A percentile compares a stretch with the other conserved stretches of the same genome.
Evolutionary conservation across 805 yeast species (phyloP).

Genomic region (Wickerhamiella vanderwaltii): DNA sequence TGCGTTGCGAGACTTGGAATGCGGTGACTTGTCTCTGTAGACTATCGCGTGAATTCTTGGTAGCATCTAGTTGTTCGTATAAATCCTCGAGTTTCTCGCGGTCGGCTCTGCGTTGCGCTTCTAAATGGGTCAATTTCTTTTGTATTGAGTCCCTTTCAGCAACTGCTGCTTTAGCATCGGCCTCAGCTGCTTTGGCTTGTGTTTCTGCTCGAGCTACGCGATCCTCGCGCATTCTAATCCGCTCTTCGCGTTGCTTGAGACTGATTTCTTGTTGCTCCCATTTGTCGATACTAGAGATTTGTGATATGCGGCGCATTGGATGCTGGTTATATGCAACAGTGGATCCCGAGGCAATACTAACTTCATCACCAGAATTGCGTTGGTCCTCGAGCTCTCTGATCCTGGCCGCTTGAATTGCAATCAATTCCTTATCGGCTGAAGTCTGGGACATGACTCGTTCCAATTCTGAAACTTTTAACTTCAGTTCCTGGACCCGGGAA

Average conservation of each 20-base stretch:
- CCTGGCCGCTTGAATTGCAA: constrained; percentile 17
- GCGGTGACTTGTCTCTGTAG: constrained; percentile 25
- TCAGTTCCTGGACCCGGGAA: constrained; percentile 21
- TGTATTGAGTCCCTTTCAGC: constrained; percentile 13
- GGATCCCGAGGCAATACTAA: neutral
- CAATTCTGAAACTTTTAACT: constrained; percentile 22
- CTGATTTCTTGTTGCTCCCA: constrained; percentile 15
- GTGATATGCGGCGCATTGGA: constrained; percentile 6
- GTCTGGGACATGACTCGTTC: constrained; percentile 22
- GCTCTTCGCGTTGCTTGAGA: constrained; percentile 12
- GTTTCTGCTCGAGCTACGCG: constrained; percentile 13
- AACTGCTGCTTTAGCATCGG: constrained; percentile 11
- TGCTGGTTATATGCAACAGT: neutral
- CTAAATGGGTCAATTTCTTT: constrained; percentile 2
- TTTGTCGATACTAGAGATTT: constrained; percentile 1
- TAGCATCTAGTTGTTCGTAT: constrained; percentile 19
- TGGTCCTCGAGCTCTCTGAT: constrained; percentile 17
- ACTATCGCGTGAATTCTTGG: constrained; percentile 21
- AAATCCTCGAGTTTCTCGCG: constrained; percentile 12
- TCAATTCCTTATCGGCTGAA: constrained; percentile 18
- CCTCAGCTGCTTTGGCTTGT: constrained; percentile 13
- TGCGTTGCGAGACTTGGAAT: constrained; percentile 20
- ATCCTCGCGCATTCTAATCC: constrained; percentile 8
- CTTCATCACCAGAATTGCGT: neutral
- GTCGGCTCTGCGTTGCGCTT: constrained; percentile 12